Evolutionary conservation across 495 filamentous ascomycete genomes (phyloP), one percentile per base, ranked within the genome.

Genomic region (Podospora comata): DNA sequence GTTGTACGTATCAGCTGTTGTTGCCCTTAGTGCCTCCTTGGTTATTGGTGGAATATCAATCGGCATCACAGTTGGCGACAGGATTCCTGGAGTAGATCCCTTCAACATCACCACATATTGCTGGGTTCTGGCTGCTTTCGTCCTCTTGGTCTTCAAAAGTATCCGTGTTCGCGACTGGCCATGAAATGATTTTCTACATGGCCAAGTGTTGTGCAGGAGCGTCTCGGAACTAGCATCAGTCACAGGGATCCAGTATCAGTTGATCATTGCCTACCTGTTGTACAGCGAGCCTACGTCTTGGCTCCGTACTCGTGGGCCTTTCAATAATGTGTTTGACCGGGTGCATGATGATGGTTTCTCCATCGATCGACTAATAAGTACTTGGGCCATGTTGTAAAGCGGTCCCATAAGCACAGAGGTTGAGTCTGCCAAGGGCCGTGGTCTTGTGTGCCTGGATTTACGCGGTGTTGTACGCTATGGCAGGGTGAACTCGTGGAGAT

Each of bases 31-130:
- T n/a, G 54, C 44, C 16, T 9, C 30, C 18, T 27, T 67, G n/a
- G 20, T 71, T 7, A 30, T 60, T 20, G 65, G 74, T 3, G 68
- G 71, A 4, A 26, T 71, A 0, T 69, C 34, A 6, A 65, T 77
- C 28, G 74, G 72, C 16, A 66, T 75, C 9, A 64, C 65, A 2
- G 75, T 79, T 16, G 65, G 68, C 9, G 16, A 65, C 0, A 58
- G 76, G 18, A 74, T 79, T 62, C 15, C 5, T 3, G 77, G 67
- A 23, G 78, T 80, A 2, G 78, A 79, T 61, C 79, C 78, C 0
- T 80, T 77, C 70, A 73, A 79, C 57, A 71, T 79, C 67, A 74
- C 78, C 2, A 75, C 67, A 4, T 79, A 72, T 62, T 57, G 66
- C 34, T 80, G 78, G 78, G 65, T 76, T 1, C 30, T 79, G 9